Percentiles rank a stretch among this genome's conserved stretches.
phyloP scores from a whole-genome alignment of 495 filamentous ascomycete species.

The Neurospora sp. region DNA sequence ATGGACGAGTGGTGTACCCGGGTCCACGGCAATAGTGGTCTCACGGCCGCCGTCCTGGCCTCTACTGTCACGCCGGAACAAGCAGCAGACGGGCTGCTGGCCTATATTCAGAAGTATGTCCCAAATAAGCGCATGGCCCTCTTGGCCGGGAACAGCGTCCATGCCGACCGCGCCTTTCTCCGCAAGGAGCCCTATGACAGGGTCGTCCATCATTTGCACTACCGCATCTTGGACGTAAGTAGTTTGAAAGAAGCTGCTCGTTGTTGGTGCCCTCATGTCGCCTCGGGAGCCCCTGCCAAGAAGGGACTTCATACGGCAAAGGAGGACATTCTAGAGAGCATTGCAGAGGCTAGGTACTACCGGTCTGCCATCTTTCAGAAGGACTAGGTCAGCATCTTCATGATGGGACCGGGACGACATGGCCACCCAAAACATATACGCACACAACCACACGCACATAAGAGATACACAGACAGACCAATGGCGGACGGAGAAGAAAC shows the following conservation, averaged over 20 bases:
- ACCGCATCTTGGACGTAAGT: slow-evolving; percentile 88
- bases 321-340: slow-evolving; percentile 90
- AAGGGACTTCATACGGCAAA: slow-evolving; percentile 67
- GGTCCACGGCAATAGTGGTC: slow-evolving; percentile 57
- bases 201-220: slow-evolving; percentile 68
- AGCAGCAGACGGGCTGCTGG: slow-evolving; percentile 63
- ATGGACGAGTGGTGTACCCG: slow-evolving; percentile 61
- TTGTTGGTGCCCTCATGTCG: slow-evolving; percentile 53
- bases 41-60: slow-evolving; percentile 63
- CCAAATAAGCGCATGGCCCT: slow-evolving; percentile 53
- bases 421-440: not conserved
- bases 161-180: slow-evolving; percentile 80
- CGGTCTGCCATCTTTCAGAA: slow-evolving; percentile 48
- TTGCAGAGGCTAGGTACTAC: slow-evolving; percentile 82
- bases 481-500: not conserved
- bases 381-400: not conserved
- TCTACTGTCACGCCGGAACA: slow-evolving; percentile 62
- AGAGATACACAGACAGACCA: not conserved
- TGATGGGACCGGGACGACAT: not conserved
- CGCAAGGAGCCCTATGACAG: slow-evolving; percentile 57
- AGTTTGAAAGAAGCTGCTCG: slow-evolving; percentile 77
- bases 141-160: slow-evolving; percentile 85
- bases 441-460: not conserved
- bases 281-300: slow-evolving; percentile 52
- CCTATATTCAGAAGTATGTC: slow-evolving; percentile 64